These are phyloP conservation scores for Lathyrus tuberosus DNA, from an alignment of 306 rosid species.

Conservation along the genomic window DNA sequence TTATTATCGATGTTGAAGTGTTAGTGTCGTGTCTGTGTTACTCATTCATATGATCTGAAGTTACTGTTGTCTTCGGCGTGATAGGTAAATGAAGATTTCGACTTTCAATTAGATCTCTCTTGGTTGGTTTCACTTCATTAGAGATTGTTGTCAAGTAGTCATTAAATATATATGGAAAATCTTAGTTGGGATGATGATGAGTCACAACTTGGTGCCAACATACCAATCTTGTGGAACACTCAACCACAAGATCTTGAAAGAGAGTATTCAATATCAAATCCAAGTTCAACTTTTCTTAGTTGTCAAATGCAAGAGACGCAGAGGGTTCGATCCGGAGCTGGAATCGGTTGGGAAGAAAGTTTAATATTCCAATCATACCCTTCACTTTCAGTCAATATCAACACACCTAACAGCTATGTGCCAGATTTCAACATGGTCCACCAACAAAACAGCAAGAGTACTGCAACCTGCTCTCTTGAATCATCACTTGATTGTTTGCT, in stretches of 20 bases:
- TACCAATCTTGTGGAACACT: slow-evolving; percentile 55
- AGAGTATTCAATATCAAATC: slow-evolving; percentile 44
- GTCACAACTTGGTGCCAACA: slow-evolving; percentile 46
- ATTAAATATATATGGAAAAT: slow-evolving; percentile 64
- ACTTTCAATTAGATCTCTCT: slow-evolving; percentile 37
- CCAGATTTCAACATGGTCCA: slow-evolving; percentile 50
- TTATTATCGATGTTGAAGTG: neutral
- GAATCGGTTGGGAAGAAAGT: slow-evolving; percentile 43
- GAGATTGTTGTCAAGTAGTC: slow-evolving; percentile 18
- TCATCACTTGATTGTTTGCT: slow-evolving; percentile 55
- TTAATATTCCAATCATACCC: slow-evolving; percentile 40
- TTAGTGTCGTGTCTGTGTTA: neutral
- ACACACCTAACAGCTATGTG: slow-evolving; percentile 29
- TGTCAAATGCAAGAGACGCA: slow-evolving; percentile 51
- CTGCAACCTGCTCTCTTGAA: slow-evolving; percentile 41
- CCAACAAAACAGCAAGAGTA: slow-evolving; percentile 42
- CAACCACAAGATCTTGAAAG: slow-evolving; percentile 60
- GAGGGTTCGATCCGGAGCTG: slow-evolving; percentile 31
- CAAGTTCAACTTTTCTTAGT: slow-evolving; percentile 34
- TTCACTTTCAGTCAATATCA: slow-evolving; percentile 36
- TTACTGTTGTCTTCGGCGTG: slow-evolving; percentile 9
- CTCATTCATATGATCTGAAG: neutral
- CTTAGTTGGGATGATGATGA: slow-evolving; percentile 68
- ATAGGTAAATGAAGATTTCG: slow-evolving; percentile 38
- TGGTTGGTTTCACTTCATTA: slow-evolving; percentile 29